Conservation (phyloP, 2,329 filamentous ascomycete species). For the Catunica adiposa region DNA sequence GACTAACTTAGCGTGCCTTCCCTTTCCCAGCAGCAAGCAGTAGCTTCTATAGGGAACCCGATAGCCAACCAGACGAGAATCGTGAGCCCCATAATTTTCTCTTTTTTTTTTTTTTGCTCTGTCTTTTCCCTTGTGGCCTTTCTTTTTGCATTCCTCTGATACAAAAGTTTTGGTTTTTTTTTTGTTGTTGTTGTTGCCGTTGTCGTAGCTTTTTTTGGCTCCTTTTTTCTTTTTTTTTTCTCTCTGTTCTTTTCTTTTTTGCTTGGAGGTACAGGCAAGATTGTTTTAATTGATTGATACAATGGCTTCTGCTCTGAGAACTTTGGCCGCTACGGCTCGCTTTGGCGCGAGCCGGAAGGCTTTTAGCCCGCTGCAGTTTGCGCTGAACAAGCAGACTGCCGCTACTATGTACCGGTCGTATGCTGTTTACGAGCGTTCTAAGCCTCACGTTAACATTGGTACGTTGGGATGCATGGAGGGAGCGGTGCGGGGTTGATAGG, state of each 20-base stretch:
- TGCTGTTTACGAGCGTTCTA: slow-evolving; percentile 66
- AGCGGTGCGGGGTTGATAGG: not conserved
- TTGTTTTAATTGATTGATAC: slow-evolving; percentile 22
- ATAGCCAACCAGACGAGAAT: not conserved
- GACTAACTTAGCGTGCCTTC: too few species aligned
- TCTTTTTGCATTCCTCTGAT: slow-evolving; percentile 1
- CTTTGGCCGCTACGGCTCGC: slow-evolving; percentile 62
- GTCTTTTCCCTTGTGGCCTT: not conserved
- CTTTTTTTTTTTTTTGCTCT: not conserved
- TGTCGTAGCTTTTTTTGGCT: too few species aligned
- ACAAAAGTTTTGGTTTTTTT: slow-evolving; percentile 4
- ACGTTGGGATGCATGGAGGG: slow-evolving; percentile 21
- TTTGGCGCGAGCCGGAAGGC: slow-evolving; percentile 51
- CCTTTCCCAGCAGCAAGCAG: not conserved
- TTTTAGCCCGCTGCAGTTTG: slow-evolving; percentile 61
- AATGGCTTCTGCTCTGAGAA: slow-evolving; percentile 71
- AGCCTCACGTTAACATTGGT: slow-evolving; percentile 98
- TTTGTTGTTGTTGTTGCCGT: slow-evolving; percentile 3
- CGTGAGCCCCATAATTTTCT: not conserved
- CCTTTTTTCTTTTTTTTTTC: not conserved
- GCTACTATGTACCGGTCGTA: slow-evolving; percentile 50
- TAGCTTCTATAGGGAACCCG: not conserved
- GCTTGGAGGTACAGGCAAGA: not conserved
- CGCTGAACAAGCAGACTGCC: slow-evolving; percentile 44
- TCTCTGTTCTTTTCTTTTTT: not conserved